Base-by-base conservation (phyloP, 1,284 basidiomycete genomes). In the Sporisorium graminicola region DNA sequence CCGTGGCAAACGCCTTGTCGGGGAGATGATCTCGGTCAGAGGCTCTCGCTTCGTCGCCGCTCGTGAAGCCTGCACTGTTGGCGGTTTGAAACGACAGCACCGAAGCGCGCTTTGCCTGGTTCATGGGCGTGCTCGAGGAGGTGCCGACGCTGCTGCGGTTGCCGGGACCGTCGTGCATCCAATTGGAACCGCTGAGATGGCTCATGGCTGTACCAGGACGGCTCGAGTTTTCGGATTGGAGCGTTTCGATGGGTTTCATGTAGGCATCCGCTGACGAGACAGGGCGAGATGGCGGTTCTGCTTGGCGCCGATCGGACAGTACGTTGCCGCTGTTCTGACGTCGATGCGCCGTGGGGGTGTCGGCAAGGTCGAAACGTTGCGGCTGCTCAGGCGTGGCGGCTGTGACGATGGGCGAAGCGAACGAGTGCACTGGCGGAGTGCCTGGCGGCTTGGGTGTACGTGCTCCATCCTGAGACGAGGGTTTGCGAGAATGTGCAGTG, bases 41-140 rank as follows among this genome's bases (percentile, higher is more conserved):
- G 5, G 49, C 33, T 40, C 63, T 55, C 12, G 52, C 77, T 16
- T 76, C 74, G n/a, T 77, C 74, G 53, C 59, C 77, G 51, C 74
- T 74, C 22, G 66, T 71, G 59, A 79, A 74, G 49, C 70, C 74
- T 29, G 78, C 81, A 51, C 75, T 78, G 47, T 80, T 66, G n/a
- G 81, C 81, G 2, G 81, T 83, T 66, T 83, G 80, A 49, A 83
- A 83, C 2, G 80, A 82, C 20, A 82, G 73, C 27, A 80, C 74
- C 2, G 79, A 81, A 9, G 67, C 78, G 12, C 81, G 72, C 58
- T 74, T 79, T 26, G 56, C 22, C 46, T 72, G 65, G n/a, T 69
- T 78, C 24, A 64, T 20, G 8, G 65, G 60, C 0, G 22, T 43
- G 42, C 59, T 77, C 26, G 66, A 56, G 16, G 59, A 58, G 27